A percentile compares a stretch with the other conserved stretches of the same genome.
Conservation (phyloP, 768 basidiomycete genomes). For the Collybia nuda region DNA sequence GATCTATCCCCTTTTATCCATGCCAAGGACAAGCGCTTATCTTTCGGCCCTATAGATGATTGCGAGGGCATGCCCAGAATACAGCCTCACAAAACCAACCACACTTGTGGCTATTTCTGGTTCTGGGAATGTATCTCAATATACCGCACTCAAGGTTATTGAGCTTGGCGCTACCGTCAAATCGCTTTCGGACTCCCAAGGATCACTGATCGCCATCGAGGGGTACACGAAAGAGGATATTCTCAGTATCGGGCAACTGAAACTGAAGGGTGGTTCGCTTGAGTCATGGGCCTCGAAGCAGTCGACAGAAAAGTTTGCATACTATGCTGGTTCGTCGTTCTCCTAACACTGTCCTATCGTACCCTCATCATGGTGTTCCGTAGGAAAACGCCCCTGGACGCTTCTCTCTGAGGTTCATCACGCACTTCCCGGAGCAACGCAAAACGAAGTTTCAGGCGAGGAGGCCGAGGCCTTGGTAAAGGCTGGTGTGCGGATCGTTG, state of each 20-base stretch:
- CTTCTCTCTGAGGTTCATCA: conserved; percentile 62
- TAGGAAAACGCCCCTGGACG: conserved; percentile 67
- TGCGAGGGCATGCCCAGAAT: conserved; percentile 55
- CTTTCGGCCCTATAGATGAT: conserved; percentile 45
- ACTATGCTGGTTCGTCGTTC: conserved; percentile 40
- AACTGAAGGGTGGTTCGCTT: conserved; percentile 52
- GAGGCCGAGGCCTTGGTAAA: conserved; percentile 71
- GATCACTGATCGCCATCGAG: conserved; percentile 55
- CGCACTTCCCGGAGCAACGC: conserved; percentile 69
- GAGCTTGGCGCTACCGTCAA: conserved; percentile 72
- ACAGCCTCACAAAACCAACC: conserved; percentile 41
- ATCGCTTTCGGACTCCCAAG: conserved; percentile 76
- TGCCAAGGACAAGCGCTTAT: background rate
- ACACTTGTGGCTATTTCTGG: conserved; percentile 61
- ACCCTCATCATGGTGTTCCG: conserved; percentile 14
- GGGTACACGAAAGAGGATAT: conserved; percentile 63
- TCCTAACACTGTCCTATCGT: background rate
- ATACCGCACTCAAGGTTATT: conserved; percentile 74
- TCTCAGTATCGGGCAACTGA: conserved; percentile 48
- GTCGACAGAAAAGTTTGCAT: conserved; percentile 39
- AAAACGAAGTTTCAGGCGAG: conserved; percentile 67
- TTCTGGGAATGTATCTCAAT: conserved; percentile 76
- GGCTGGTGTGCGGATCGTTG: conserved; percentile 69
- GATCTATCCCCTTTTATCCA: conserved; percentile 17
- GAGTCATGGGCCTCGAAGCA: conserved; percentile 31